Percentiles rank a stretch among this genome's conserved stretches.
Conservation (phyloP, 495 filamentous ascomycete species). For the Hypoxylon subgilvum region DNA sequence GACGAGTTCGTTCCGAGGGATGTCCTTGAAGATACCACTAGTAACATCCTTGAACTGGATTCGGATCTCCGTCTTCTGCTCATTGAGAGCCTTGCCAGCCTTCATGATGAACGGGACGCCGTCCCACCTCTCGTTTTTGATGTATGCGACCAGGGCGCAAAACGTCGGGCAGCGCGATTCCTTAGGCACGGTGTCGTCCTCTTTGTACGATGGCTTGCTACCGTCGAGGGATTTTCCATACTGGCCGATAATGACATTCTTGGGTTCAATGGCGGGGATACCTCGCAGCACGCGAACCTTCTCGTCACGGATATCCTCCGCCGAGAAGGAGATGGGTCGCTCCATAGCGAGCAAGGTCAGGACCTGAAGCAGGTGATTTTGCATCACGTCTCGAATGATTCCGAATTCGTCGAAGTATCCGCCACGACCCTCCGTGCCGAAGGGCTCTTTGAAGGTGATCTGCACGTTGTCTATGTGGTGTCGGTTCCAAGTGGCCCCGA, state of each 20-base stretch:
- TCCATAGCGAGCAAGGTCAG: slow-evolving; percentile 98
- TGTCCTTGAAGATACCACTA: slow-evolving; percentile 99
- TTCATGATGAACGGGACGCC: slow-evolving; percentile 99
- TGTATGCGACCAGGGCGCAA: slow-evolving; percentile 93
- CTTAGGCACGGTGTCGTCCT: slow-evolving; percentile 98
- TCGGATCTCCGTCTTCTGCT: slow-evolving; percentile 99
- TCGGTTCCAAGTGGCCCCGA: slow-evolving; percentile 98
- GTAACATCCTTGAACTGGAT: slow-evolving; percentile 99
- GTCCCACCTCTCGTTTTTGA: slow-evolving; percentile 99
- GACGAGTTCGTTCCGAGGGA: slow-evolving; percentile 98
- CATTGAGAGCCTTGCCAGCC: slow-evolving; percentile 98
- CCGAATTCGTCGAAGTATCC: slow-evolving; percentile 99
- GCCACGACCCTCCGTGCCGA: slow-evolving; percentile 98
- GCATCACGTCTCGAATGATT: slow-evolving; percentile 99
- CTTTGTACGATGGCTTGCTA: slow-evolving; percentile 96
- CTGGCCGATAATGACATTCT: slow-evolving; percentile 99
- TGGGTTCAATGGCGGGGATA: slow-evolving; percentile 95
- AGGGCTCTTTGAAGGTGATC: slow-evolving; percentile 99
- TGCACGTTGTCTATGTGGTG: slow-evolving; percentile 99
- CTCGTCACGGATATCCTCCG: slow-evolving; percentile 98
- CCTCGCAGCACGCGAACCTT: slow-evolving; percentile 95
- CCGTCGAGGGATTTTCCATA: slow-evolving; percentile 97
- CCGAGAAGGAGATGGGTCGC: slow-evolving; percentile 95
- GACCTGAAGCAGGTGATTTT: slow-evolving; percentile 95
- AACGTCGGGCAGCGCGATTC: slow-evolving; percentile 97